Evolutionary conservation across 106 monocot species (phyloP).

Genomic region (Alisma plantagoaquatica): DNA sequence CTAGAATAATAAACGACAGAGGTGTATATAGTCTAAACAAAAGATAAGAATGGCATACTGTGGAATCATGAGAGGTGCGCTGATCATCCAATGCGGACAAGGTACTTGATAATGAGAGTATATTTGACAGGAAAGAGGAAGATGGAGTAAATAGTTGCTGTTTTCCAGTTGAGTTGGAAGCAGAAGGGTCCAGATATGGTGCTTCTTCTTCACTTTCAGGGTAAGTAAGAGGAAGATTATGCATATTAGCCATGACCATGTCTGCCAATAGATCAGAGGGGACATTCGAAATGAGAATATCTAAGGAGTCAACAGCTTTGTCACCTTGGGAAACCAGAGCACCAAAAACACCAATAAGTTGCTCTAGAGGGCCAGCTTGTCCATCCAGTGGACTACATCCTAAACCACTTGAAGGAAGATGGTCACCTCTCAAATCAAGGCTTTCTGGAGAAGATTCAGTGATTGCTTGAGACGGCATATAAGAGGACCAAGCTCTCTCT

Average conservation of each 20-base stretch:
- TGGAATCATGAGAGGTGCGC: conserved; percentile 14
- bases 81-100: conserved; percentile 36
- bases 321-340: conserved; percentile 86
- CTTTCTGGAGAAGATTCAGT: conserved; percentile 18
- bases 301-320: conserved; percentile 61
- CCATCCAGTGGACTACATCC: conserved; percentile 14
- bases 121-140: conserved; percentile 22
- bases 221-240: conserved; percentile 45
- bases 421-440: conserved; percentile 18
- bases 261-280: conserved; percentile 93
- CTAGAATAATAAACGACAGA: not conserved
- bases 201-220: conserved; percentile 39
- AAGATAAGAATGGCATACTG: conserved; percentile 25
- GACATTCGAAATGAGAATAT: conserved; percentile 85
- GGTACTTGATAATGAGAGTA: conserved; percentile 32
- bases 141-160: conserved; percentile 6
- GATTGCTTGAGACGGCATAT: conserved; percentile 11
- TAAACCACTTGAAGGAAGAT: conserved; percentile 8
- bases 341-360: conserved; percentile 87
- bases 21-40: not conserved
- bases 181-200: not conserved
- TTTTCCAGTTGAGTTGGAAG: not conserved
- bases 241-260: conserved; percentile 83
- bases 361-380: conserved; percentile 62
- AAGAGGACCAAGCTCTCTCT: conserved; percentile 32